phyloP scores from a whole-genome alignment of 768 basidiomycete genomes.

The Mycena filopes region DNA sequence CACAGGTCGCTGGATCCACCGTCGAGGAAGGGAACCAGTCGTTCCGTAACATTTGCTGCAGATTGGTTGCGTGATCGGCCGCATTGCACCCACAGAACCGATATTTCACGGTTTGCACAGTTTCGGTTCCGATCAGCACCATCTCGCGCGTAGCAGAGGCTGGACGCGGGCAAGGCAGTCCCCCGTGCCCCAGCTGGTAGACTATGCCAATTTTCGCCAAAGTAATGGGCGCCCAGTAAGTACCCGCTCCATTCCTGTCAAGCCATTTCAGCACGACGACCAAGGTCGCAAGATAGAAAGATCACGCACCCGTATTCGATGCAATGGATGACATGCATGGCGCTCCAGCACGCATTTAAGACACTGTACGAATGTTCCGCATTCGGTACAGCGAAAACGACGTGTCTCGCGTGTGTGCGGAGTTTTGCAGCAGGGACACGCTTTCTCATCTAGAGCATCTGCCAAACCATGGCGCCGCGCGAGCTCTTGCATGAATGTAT shows the following conservation, averaged over 20 bases:
- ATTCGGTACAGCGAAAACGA: constrained; percentile 3
- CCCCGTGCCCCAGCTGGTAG: constrained; percentile 18
- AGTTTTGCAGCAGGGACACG: not conserved
- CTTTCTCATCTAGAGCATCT: not conserved
- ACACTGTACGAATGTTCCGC: constrained; percentile 6
- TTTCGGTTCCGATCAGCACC: constrained; percentile 9
- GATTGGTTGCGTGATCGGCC: not conserved
- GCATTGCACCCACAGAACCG: constrained; percentile 13
- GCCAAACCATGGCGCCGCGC: no score
- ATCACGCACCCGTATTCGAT: not conserved
- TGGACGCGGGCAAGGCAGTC: not conserved
- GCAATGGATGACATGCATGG: not conserved
- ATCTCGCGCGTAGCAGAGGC: not conserved
- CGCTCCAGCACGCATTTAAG: not conserved
- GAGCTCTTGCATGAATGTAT: no score
- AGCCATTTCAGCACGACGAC: not conserved
- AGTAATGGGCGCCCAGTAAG: not conserved
- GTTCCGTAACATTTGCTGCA: constrained; percentile 13
- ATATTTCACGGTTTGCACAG: constrained; percentile 15
- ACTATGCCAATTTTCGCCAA: not conserved
- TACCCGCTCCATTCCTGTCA: constrained; percentile 17
- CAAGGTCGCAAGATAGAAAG: not conserved
- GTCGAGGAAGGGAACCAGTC: constrained; percentile 32
- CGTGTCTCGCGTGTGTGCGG: not conserved
- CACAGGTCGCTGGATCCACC: constrained; percentile 23